Base-by-base conservation (phyloP, 2,329 filamentous ascomycete species). In the Eurotiales sp. region DNA sequence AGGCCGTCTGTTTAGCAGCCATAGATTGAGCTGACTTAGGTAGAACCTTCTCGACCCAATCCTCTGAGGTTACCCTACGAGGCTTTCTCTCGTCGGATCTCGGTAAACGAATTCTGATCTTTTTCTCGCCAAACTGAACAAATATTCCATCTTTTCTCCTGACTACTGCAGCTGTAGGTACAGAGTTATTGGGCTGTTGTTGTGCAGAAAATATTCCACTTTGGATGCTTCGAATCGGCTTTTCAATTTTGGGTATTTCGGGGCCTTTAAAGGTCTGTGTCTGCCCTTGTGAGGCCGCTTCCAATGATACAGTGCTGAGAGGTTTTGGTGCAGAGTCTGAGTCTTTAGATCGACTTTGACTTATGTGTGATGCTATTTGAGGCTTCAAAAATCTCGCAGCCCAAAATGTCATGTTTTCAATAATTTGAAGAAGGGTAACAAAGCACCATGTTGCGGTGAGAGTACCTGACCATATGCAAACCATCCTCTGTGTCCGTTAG, bases 321-420 rank as follows among this genome's bases (percentile, higher is more conserved):
- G 7, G 7, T 41, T 11, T 7, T 42, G n/a, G 8, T 43, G n/a
- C 8, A 19, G 19, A 34, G 36, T 17, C 12, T 8, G 27, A 43
- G 2, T 11, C 8, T 36, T 12, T 25, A 21, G 15, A 6, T 19
- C 39, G 47, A 43, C 27, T 27, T 30, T 15, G 29, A 43, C 29
- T 50, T 36, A 50, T 43, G 11, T 21, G 17, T 12, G 39, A 36
- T 21, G 47, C 21, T 10, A 50, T 43, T 7, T 36, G 17, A 43
- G 47, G 47, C 15, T 43, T 50, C 29, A 50, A 17, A 17, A 50
- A n/a, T 25, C 47, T 50, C 8, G 47, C 11, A 11, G 47, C 47
- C 47, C 47, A 50, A 43, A 50, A 50, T 15, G 39, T 43, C 47
- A 44, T 43, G 10, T 50, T 50, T 25, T 50, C 27, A 6, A 50